Evolutionary conservation across 495 filamentous ascomycete species (phyloP).

Genomic region (Viridothelium virens): DNA sequence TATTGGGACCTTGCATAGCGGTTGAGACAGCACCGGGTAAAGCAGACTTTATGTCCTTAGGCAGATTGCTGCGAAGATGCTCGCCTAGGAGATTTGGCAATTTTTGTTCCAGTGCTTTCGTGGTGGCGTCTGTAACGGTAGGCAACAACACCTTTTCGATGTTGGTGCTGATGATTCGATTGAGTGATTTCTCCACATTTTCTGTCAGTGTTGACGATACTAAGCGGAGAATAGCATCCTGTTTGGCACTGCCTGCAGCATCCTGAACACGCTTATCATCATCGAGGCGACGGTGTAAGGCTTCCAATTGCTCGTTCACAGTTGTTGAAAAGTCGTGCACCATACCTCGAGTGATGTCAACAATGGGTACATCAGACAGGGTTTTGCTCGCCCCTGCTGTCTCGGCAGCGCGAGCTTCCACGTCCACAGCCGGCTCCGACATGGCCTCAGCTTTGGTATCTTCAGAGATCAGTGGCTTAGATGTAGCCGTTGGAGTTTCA

Average conservation of each 20-base stretch:
- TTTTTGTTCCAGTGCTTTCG: slow-evolving; percentile 45
- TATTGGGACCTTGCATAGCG: slow-evolving; percentile 60
- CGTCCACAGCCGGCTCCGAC: slow-evolving; percentile 13
- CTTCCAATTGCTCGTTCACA: slow-evolving; percentile 50
- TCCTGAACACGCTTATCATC: slow-evolving; percentile 58
- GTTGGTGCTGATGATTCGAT: slow-evolving; percentile 57
- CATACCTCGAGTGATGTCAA: neutral
- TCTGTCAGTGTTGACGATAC: slow-evolving; percentile 82
- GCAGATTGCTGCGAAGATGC: slow-evolving; percentile 43
- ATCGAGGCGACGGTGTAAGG: slow-evolving; percentile 53
- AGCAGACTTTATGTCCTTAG: slow-evolving; percentile 47
- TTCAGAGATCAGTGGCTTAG: neutral
- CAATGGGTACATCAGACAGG: neutral
- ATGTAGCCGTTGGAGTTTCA: neutral
- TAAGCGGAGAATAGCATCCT: slow-evolving; percentile 73
- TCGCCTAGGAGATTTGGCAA: slow-evolving; percentile 47
- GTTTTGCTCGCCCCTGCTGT: neutral
- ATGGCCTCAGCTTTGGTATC: neutral
- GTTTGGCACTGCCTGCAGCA: slow-evolving; percentile 58
- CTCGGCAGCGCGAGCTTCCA: neutral
- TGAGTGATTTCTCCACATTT: slow-evolving; percentile 76
- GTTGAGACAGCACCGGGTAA: slow-evolving; percentile 50
- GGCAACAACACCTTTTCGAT: slow-evolving; percentile 61
- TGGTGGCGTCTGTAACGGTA: slow-evolving; percentile 38
- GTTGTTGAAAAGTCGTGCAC: slow-evolving; percentile 18